These are phyloP conservation scores for Pythium apleroticum DNA, from an alignment of 352 stramenopile species.

Conservation along the genomic window DNA sequence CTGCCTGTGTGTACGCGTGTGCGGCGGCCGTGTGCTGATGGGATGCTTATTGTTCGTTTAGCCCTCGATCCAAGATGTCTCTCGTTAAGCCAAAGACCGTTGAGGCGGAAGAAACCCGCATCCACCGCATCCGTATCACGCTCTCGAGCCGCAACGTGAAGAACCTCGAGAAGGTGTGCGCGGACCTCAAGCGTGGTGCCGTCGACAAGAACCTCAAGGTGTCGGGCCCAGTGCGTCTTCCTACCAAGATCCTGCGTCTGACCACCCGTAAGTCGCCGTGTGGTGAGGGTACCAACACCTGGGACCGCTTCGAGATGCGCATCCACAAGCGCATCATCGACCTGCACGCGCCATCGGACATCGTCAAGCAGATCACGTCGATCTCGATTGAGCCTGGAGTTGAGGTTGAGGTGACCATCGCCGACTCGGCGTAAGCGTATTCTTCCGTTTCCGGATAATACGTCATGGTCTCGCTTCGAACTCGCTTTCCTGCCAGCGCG, in stretches of 20 bases:
- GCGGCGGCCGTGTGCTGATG: background rate
- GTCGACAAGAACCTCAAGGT: slow-evolving; percentile 99
- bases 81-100: slow-evolving; percentile 87
- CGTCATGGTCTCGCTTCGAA: background rate
- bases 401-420: slow-evolving; percentile 98
- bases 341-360: slow-evolving; percentile 97
- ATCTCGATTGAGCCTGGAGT: slow-evolving; percentile 99
- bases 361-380: slow-evolving; percentile 99
- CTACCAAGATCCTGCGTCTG: slow-evolving; percentile 98
- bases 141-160: slow-evolving; percentile 99
- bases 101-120: slow-evolving; percentile 82
- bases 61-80: slow-evolving; percentile 90
- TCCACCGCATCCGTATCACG: slow-evolving; percentile 99
- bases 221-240: slow-evolving; percentile 96
- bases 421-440: slow-evolving; percentile 84
- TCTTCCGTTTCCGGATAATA: background rate
- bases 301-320: slow-evolving; percentile 99
- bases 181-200: slow-evolving; percentile 97
- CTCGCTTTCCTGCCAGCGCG: background rate
- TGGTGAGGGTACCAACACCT: slow-evolving; percentile 99
- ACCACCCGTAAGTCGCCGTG: slow-evolving; percentile 99
- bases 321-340: slow-evolving; percentile 99
- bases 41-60: slow-evolving; percentile 19
- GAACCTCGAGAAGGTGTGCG: slow-evolving; percentile 99
- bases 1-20: slow-evolving; percentile 5